A percentile compares a stretch with the other conserved stretches of the same genome.
phyloP scores from a whole-genome alignment of 2,329 filamentous ascomycete genomes.

The Fonsecaea pedrosoi region DNA sequence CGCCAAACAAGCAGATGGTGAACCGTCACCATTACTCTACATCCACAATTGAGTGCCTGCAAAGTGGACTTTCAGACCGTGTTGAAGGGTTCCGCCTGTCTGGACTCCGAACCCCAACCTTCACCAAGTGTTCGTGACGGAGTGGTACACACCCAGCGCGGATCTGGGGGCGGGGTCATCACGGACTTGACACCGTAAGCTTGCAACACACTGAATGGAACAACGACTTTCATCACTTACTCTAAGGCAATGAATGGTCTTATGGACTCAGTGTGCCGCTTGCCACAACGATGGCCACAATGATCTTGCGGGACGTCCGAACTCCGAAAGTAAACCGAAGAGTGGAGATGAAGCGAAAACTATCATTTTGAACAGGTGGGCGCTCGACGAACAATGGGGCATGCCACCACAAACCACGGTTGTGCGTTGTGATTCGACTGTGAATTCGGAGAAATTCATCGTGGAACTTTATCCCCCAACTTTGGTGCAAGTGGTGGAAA shows the following conservation, averaged over 20 bases:
- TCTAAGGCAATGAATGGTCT: background rate
- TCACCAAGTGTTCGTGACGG: background rate
- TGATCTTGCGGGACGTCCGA: slow-evolving; percentile 26
- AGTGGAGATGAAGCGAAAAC: slow-evolving; percentile 6
- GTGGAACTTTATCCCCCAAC: background rate
- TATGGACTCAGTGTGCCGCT: background rate
- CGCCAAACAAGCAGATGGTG: background rate
- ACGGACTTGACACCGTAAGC: background rate
- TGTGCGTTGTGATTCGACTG: background rate
- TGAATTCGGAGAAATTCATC: slow-evolving; percentile 6
- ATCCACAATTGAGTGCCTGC: background rate
- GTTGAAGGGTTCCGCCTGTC: background rate
- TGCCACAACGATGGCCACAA: background rate
- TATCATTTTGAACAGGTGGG: background rate
- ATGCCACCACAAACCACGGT: background rate
- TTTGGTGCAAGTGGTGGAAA: background rate
- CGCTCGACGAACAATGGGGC: background rate
- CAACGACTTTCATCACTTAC: background rate
- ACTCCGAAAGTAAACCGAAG: slow-evolving; percentile 7
- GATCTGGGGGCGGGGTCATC: slow-evolving; percentile 8
- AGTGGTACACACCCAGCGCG: slow-evolving; percentile 11
- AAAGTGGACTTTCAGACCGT: background rate
- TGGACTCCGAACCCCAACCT: background rate
- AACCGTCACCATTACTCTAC: background rate
- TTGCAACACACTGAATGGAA: background rate